Base-by-base conservation (phyloP, 805 yeast species). In the Millerago galiae region DNA sequence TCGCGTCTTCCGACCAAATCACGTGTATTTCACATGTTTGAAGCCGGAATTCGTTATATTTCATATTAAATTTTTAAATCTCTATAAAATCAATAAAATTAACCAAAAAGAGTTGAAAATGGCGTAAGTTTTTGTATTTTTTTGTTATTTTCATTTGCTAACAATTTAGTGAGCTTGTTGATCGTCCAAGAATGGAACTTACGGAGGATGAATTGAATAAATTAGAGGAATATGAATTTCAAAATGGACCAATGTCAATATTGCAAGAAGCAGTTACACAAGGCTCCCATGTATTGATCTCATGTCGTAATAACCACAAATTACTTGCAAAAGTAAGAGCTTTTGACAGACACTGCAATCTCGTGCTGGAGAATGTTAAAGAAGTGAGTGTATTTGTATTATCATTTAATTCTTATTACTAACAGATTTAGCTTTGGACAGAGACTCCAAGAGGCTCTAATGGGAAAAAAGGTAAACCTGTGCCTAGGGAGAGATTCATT, bases 261-360 rank as follows among this genome's bases (percentile, higher is more conserved):
- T 74, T 93, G n/a, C 87, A 89, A 51, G 79, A 81, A 36, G 89
- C 98, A 0, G 83, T 88, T 33, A 74, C 79, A 46, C 74, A 78
- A 41, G 81, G 79, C 40, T 74, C 84, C 2, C 87, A 88, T 21
- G 87, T 93, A 5, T 75, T 93, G 45, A 84, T 93, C 46, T 86
- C 96, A 16, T 76, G 95, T 46, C 75, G 99, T 57, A 93, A 93
- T 61, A 90, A 91, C 62, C 96, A 90, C 59, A 93, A 93, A 63
- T 71, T 93, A 33, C 74, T 93, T 26, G 96, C 90, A 2, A 79
- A 86, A 51, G 93, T 93, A 39, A 85, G 85, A 57, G 97, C 98
- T 0, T 93, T 89, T 62, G 99, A 93, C 61, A 80, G 96, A 58
- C 99, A 93, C 64, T 83, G 96, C 49, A 93, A 93, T 62, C 77